A percentile compares a stretch with the other conserved stretches of the same genome.
Evolutionary conservation across 2,329 filamentous ascomycete genomes (phyloP).

Genomic region (Plectosphaerella cucumerina): DNA sequence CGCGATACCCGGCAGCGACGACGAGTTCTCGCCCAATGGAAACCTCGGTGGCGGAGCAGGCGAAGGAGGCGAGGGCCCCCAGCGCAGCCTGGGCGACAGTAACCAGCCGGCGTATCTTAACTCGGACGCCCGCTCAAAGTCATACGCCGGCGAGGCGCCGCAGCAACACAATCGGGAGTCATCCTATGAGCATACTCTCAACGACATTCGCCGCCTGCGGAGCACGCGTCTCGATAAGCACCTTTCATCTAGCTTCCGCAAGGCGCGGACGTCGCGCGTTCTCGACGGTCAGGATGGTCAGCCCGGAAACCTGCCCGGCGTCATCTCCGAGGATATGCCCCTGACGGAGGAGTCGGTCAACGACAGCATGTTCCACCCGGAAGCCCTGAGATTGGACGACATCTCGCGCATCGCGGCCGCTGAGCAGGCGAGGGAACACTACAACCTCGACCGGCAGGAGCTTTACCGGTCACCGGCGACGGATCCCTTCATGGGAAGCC

Average conservation of each 20-base stretch:
- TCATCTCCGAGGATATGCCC: slow-evolving; percentile 77
- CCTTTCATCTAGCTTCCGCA: slow-evolving; percentile 86
- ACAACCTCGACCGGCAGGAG: slow-evolving; percentile 69
- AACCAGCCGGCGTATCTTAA: slow-evolving; percentile 50
- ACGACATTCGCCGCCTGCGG: slow-evolving; percentile 85
- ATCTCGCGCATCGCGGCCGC: slow-evolving; percentile 94
- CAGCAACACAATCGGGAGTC: slow-evolving; percentile 61
- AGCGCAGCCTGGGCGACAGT: slow-evolving; percentile 35
- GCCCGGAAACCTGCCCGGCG: slow-evolving; percentile 39
- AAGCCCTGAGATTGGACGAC: slow-evolving; percentile 90
- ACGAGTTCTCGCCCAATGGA: slow-evolving; percentile 64
- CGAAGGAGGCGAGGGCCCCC: slow-evolving; percentile 31
- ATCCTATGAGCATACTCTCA: slow-evolving; percentile 91
- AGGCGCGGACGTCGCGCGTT: slow-evolving; percentile 84
- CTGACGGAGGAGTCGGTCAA: slow-evolving; percentile 64
- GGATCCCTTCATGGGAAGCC: slow-evolving; percentile 57
- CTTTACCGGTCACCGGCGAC: slow-evolving; percentile 52
- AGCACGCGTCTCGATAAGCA: slow-evolving; percentile 94
- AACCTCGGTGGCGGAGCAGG: slow-evolving; percentile 57
- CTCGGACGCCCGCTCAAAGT: slow-evolving; percentile 69
- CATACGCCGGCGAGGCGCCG: slow-evolving; percentile 58
- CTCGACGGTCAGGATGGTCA: slow-evolving; percentile 78
- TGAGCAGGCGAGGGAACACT: slow-evolving; percentile 90
- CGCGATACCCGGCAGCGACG: slow-evolving; percentile 69
- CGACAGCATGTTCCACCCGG: slow-evolving; percentile 83